Base-by-base conservation (phyloP, 257 asterid species). In the Knoxia roxburghii region DNA sequence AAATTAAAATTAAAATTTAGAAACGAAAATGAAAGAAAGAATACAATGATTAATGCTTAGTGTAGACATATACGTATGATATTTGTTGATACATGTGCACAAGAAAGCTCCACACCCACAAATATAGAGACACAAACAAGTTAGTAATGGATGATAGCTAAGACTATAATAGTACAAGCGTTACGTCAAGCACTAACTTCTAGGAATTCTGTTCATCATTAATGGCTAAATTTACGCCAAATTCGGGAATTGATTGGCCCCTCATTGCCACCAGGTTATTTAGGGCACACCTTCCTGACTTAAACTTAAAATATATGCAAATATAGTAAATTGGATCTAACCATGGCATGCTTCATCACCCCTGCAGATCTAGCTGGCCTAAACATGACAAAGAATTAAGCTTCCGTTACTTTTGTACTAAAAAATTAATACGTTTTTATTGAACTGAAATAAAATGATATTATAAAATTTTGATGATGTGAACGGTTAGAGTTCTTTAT, bases 201-300 rank as follows among this genome's bases (percentile, higher is more conserved):
- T 65, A 67, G 71, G 81, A 74, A 69, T 63, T 67, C 61, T 72
- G 69, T 67, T 76, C 84, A 70, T 76, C 65, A 81, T 77, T 76
- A 71, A 69, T 75, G 79, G 78, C 84, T 66, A 73, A 67, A 77
- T 68, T 79, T 79, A 68, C 71, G 68, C 81, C 40, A 43, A n/a
- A 61, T 69, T 54, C 33, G 56, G 64, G 27, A 41, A 27, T 61
- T n/a, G 27, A 46, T 46, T 68, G 46, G 65, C 62, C 74, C 74
- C 7, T 55, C 9, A 60, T 40, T 48, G 52, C 32, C 35, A 68
- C 64, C 23, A 57, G 70, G 68, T 69, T 81, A 63, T 75, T 77
- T 68, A 72, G 80, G 73, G 68, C 51, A 64, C 72, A 13, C 0
- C 24, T 52, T 40, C 41, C 26, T 40, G 67, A 62, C 53, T 62